Conservation (phyloP, 495 filamentous ascomycete species). For the Xylaria nigripes region DNA sequence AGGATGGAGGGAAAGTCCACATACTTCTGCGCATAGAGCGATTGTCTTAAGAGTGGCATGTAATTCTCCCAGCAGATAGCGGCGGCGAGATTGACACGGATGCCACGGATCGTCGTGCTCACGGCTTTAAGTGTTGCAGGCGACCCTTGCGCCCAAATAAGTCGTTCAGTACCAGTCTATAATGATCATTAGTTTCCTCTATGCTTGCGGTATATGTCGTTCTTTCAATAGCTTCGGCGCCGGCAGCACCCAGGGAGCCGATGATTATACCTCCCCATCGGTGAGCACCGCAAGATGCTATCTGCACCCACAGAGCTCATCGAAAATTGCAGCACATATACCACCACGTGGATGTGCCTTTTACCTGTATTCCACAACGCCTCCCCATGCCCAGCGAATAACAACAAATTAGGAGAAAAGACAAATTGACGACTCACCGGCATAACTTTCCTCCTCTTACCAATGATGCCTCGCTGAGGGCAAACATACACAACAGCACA, state of each 20-base stretch:
- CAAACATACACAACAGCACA: conserved; percentile 80
- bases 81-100: conserved; percentile 67
- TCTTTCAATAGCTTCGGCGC: too few species aligned
- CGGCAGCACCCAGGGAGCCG: too few species aligned
- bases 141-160: conserved; percentile 86
- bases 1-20: neutral
- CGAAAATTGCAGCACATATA: neutral
- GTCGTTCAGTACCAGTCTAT: conserved; percentile 68
- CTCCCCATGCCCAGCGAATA: neutral
- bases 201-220: too few species aligned
- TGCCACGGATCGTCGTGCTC: conserved; percentile 68
- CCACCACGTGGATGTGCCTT: too few species aligned
- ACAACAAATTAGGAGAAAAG: neutral
- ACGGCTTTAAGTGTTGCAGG: conserved; percentile 73
- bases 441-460: conserved; percentile 93
- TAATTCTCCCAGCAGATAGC: conserved; percentile 98
- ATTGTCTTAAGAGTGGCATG: conserved; percentile 71
- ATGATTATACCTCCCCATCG: neutral
- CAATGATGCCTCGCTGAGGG: conserved; percentile 59
- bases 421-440: conserved; percentile 40
- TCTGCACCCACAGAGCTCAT: neutral
- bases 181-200: neutral
- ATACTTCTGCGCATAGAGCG: conserved; percentile 76
- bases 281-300: too few species aligned
- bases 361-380: too few species aligned